Base-by-base conservation (phyloP, 768 basidiomycete genomes). In the Agaricus blazei region DNA sequence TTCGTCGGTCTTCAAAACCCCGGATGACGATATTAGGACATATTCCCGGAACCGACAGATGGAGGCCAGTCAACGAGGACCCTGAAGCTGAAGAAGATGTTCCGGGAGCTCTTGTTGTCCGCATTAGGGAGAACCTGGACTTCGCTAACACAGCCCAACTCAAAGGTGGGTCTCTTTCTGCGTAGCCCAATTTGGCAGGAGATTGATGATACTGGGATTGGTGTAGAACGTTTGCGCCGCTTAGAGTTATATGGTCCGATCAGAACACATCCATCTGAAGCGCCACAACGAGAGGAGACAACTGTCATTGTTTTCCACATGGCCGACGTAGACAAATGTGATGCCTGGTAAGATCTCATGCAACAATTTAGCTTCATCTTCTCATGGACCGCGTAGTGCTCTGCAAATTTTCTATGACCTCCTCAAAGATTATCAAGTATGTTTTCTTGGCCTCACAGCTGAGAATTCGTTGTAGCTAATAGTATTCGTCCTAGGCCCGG, bases 141-240 rank as follows among this genome's bases (percentile, higher is more conserved):
- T 99, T 99, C 61, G 91, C 96, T 11, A 99, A 99, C 66, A 95
- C 95, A 23, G 90, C 93, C 36, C 93, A 95, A 64, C 73, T 99
- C 23, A 98, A 98, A 75, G 94, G 88, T 83, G 62, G 34, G 66
- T 52, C 14, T 19, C 2, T 4, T 26, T 19, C 45, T 34, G 19
- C 7, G 23, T 26, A 19, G 1, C 19, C 3, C 3, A 26, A 38
- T 29, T 8, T 34, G 2, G 1, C 4, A 12, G 36, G 50, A 9
- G 4, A 3, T 28, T 36, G 28, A 15, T 51, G n/a, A 47, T 19
- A 19, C 19, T 19, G 41, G 6, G 52, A 55, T 47, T 14, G 38
- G 52, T 44, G 26, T 62, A 88, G 93, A 88, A 68, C 87, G 90
- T 15, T 72, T 94, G 27, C 78, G 90, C 29, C 75, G 93, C 60